A percentile compares a stretch with the other conserved stretches of the same genome.
These are phyloP conservation scores for Fusarium zealandicum DNA, from an alignment of 2,329 filamentous ascomycete species.

Conservation along the genomic window DNA sequence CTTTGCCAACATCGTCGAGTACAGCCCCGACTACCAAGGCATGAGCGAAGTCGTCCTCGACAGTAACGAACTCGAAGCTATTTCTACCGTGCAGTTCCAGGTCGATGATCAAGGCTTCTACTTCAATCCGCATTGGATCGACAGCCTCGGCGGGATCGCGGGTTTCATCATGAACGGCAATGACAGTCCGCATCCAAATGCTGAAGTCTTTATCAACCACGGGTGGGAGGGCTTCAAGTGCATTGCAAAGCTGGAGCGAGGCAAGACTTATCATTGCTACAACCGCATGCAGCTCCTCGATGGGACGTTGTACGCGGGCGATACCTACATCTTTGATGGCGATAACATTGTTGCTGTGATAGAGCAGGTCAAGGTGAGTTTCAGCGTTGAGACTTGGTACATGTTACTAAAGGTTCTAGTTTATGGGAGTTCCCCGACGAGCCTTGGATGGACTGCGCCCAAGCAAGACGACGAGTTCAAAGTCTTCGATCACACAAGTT, in stretches of 20 bases:
- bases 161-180: constrained; percentile 68
- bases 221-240: constrained; percentile 64
- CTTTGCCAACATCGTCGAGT: constrained; percentile 63
- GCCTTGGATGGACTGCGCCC: constrained; percentile 23
- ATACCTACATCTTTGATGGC: constrained; percentile 64
- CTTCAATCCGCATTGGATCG: constrained; percentile 65
- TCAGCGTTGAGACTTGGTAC: background rate
- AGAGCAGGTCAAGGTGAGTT: constrained; percentile 60
- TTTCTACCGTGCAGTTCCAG: constrained; percentile 59
- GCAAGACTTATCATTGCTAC: constrained; percentile 62
- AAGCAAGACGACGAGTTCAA: background rate
- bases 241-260: constrained; percentile 34
- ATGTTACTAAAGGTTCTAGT: constrained; percentile 1
- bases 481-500: background rate
- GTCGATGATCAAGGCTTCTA: constrained; percentile 56
- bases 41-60: constrained; percentile 65
- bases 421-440: constrained; percentile 24
- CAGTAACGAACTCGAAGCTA: constrained; percentile 34
- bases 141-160: constrained; percentile 65
- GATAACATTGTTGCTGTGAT: constrained; percentile 57
- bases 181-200: constrained; percentile 54
- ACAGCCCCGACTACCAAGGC: constrained; percentile 60
- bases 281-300: constrained; percentile 64
- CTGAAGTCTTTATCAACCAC: constrained; percentile 67
- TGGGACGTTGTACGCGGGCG: constrained; percentile 50